phyloP scores from a whole-genome alignment of 139 green algal genomes.

The Haematococcus lacustris region DNA sequence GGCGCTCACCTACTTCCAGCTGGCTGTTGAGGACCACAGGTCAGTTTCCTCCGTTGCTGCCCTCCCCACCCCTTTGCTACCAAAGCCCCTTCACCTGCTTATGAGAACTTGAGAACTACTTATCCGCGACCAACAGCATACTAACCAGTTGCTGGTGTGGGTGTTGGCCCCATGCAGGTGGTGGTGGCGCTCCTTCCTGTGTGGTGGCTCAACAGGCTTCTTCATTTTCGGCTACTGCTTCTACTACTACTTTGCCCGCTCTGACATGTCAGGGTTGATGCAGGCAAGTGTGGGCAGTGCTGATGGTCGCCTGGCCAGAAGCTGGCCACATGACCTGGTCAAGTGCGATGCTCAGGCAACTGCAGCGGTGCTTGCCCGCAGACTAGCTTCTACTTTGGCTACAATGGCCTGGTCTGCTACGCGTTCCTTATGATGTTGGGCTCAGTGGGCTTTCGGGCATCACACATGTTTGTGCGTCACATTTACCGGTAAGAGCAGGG shows the following conservation, averaged over 20 bases:
- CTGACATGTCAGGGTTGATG: conserved; percentile 81
- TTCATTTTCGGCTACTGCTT: conserved; percentile 97
- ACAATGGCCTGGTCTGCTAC: conserved; percentile 71
- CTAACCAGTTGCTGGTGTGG: no score
- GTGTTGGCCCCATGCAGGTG: conserved; percentile 42
- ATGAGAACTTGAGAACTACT: no score
- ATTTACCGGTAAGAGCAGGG: conserved; percentile 37
- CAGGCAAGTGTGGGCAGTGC: conserved; percentile 21
- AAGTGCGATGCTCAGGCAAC: no score
- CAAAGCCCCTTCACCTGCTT: no score
- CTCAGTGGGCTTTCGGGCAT: conserved; percentile 61
- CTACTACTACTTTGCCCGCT: conserved; percentile 91
- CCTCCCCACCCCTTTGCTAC: no score
- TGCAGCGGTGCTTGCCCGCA: conserved; percentile 40
- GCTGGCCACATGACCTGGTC: no score
- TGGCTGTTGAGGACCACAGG: conserved; percentile 86
- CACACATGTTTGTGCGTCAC: conserved; percentile 64
- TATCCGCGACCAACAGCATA: no score
- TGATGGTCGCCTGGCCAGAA: no score
- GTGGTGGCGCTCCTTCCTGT: conserved; percentile 93
- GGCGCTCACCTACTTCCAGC: conserved; percentile 94
- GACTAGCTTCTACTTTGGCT: conserved; percentile 78
- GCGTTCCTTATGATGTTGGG: conserved; percentile 84
- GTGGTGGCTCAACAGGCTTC: conserved; percentile 90
- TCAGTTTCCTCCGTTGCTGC: no score